phyloP scores from a whole-genome alignment of 352 stramenopile species.

The Phytophthora pisi region DNA sequence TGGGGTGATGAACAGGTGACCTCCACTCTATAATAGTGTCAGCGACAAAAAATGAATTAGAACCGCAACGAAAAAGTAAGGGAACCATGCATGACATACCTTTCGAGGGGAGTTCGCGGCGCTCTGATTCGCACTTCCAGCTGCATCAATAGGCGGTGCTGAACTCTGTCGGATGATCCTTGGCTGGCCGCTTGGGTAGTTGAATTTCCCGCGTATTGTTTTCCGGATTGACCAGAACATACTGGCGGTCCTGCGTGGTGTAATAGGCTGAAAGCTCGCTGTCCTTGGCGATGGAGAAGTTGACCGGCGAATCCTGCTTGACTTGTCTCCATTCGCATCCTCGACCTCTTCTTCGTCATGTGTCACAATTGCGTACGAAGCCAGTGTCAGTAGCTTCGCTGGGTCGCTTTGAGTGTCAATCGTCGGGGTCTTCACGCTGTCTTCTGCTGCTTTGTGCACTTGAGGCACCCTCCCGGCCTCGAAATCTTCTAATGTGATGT shows the following conservation, averaged over 20 bases:
- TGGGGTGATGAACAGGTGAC: slow-evolving; percentile 14
- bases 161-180: slow-evolving; percentile 35
- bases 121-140: slow-evolving; percentile 1
- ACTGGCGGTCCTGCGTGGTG: slow-evolving; percentile 37
- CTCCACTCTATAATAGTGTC: slow-evolving; percentile 11
- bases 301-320: slow-evolving; percentile 17
- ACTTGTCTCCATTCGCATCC: slow-evolving; percentile 13
- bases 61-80: neutral
- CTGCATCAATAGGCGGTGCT: slow-evolving; percentile 24
- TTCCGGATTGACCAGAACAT: slow-evolving; percentile 51
- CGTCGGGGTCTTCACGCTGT: neutral
- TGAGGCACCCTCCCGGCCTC: slow-evolving; percentile 44
- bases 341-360: slow-evolving; percentile 11
- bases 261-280: slow-evolving; percentile 16
- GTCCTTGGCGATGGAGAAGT: slow-evolving; percentile 32
- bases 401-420: neutral
- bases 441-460: slow-evolving; percentile 1
- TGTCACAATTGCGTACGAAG: slow-evolving; percentile 35
- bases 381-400: slow-evolving; percentile 30
- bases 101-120: slow-evolving; percentile 8
- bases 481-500: slow-evolving; percentile 72
- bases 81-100: slow-evolving; percentile 12
- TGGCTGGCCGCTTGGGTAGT: slow-evolving; percentile 24
- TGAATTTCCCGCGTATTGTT: slow-evolving; percentile 47
- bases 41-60: neutral